Evolutionary conservation across 1,139 yeast species (phyloP), one percentile per base, ranked within the genome.

Genomic region (Candida albicans): DNA sequence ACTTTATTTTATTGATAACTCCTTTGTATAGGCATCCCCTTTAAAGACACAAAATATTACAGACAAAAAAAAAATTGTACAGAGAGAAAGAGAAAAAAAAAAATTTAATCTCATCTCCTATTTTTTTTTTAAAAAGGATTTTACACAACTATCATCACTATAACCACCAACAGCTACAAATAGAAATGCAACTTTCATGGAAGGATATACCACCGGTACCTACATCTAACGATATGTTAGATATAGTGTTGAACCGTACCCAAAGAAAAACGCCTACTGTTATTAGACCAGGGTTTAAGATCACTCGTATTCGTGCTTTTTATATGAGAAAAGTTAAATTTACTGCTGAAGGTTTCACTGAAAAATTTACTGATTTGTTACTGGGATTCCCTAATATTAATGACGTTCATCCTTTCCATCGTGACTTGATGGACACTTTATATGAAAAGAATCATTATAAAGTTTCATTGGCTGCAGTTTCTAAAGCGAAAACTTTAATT

Each of bases 241-340:
- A 93, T 70, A 90, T 93, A 53, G 96, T 95, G 52, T 85, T 93
- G 56, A 93, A 93, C 77, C 81, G 97, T 64, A 93, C 99, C 1
- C 99, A 93, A 73, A 82, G 99, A 72, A 93, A 93, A 70, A 93
- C 99, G 3, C 99, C 99, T 41, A 93, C 99, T 10, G 97, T 95
- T 49, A 88, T 93, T 56, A 84, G 99, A 65, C 89, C 96, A 7
- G 99, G 99, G 49, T 95, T 91, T 75, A 86, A 87, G 64, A 93
- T 93, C 67, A 86, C 95, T 57, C 89, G 99, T 76, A 93, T 93
- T 61, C 79, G 99, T 57, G 89, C 96, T n/a, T 93, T 93, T 61
- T 93, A 93, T 70, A 93, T 93, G 97, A 82, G 99, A 74, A 93
- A 93, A 65, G 99, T 93, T 51, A 87, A 87, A 61, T 93, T 82